Percentiles rank a stretch among this genome's conserved stretches.
Evolutionary conservation across 345 rosid genomes (phyloP).

Genomic region (Salix arbutifolia): DNA sequence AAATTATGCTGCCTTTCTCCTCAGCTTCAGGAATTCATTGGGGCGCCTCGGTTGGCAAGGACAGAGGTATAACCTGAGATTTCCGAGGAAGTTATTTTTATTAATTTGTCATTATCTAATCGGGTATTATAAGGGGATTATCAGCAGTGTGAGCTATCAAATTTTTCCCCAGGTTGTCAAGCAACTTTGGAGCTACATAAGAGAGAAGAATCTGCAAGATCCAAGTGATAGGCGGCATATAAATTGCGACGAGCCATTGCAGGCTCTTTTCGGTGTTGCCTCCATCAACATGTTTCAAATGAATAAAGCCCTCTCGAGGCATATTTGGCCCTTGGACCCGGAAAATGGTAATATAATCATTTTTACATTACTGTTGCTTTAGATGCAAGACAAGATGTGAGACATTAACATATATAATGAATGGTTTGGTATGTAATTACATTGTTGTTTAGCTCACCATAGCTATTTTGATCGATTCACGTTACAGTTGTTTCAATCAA

Average conservation of each 20-base stretch:
- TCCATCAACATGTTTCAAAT: conserved; percentile 64
- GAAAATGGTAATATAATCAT: conserved; percentile 27
- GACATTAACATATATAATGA: not conserved
- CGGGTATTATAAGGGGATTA: not conserved
- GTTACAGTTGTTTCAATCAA: conserved; percentile 27
- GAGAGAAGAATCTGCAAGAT: conserved; percentile 58
- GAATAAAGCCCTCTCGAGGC: conserved; percentile 54
- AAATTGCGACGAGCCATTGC: conserved; percentile 48
- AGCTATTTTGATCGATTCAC: not conserved
- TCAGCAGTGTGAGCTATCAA: conserved; percentile 6
- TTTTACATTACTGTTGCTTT: not conserved
- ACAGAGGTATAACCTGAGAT: conserved; percentile 28
- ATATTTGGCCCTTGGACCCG: conserved; percentile 55
- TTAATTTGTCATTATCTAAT: conserved; percentile 5
- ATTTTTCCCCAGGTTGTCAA: conserved; percentile 45
- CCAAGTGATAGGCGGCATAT: conserved; percentile 49
- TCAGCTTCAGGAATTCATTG: conserved; percentile 36
- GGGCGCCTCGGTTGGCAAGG: conserved; percentile 36
- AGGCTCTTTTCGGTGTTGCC: conserved; percentile 41
- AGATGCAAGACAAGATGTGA: not conserved
- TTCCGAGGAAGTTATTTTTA: not conserved
- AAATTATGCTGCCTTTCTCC: conserved; percentile 45
- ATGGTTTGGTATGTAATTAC: not conserved
- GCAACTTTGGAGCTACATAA: conserved; percentile 51
- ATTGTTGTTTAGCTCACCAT: not conserved